Base-by-base conservation (phyloP, 2,329 filamentous ascomycete genomes). In the Diplocarpon mali region DNA sequence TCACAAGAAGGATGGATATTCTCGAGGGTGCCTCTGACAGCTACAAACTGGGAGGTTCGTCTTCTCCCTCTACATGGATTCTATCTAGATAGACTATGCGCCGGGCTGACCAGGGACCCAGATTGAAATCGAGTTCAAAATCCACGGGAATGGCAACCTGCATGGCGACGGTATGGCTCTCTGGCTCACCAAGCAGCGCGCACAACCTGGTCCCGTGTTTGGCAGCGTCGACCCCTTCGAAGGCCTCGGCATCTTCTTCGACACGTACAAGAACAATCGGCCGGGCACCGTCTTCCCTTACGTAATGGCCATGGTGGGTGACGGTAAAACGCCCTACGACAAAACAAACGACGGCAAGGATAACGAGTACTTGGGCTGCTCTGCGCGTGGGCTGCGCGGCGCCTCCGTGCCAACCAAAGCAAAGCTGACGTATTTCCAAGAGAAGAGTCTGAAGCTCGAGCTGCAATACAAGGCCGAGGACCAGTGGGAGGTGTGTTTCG, bases 181-280 rank as follows among this genome's bases (percentile, higher is more conserved):
- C 76, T 98, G 92, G 92, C 75, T 98, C 60, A 96, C 90, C 55
- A 94, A 94, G 67, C 81, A 95, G 67, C 85, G 92, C 53, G 89
- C 78, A 28, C 75, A 81, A 57, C 67, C 72, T 47, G 92, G 92
- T 13, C 75, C 80, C 10, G 90, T 98, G 31, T 98, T 98, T 65
- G 92, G 92, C 40, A 82, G 81, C 55, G 72, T 75, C 27, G 90
- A 98, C 67, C 78, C 78, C 53, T 98, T 96, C 57, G 90, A 98
- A 64, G 92, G 92, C 4, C 75, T 98, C 38, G 92, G 88, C 44
- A 75, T 98, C 65, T 96, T 64, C 70, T 78, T 98, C 68, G 92
- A 98, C 64, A 98, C 92, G 36, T 98, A 98, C 75, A 98, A 98
- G 79, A 98, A 98, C 72, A 95, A 95, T 70, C 80, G 92, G 12